Percentiles rank a stretch among this genome's conserved stretches.
Conservation (phyloP, 2,329 filamentous ascomycete species). For the Hypoxylon sp. region DNA sequence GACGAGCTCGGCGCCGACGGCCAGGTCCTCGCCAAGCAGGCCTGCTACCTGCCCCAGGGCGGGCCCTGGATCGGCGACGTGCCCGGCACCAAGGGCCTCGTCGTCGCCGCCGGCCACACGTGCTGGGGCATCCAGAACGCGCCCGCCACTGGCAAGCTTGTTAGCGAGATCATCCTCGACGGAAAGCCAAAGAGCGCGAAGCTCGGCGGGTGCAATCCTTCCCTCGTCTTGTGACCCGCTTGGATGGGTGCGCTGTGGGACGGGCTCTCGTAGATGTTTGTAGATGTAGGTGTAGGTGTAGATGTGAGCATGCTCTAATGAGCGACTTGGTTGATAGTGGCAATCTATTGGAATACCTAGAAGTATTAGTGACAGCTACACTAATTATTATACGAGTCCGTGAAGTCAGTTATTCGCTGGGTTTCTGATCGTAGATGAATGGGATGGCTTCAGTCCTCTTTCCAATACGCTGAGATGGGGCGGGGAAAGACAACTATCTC, state of each 20-base stretch:
- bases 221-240: slow-evolving; percentile 48
- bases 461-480: neutral
- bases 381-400: no score
- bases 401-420: neutral
- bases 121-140: slow-evolving; percentile 88
- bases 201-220: slow-evolving; percentile 63
- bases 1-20: slow-evolving; percentile 63
- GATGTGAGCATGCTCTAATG: neutral
- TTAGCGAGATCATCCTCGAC: slow-evolving; percentile 70
- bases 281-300: neutral
- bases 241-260: slow-evolving; percentile 34
- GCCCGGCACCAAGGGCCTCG: slow-evolving; percentile 65
- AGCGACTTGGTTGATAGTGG: neutral
- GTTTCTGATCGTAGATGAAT: neutral
- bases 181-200: slow-evolving; percentile 65
- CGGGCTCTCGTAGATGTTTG: slow-evolving; percentile 49
- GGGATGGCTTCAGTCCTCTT: neutral
- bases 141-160: slow-evolving; percentile 72
- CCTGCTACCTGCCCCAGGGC: slow-evolving; percentile 78
- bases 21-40: slow-evolving; percentile 69
- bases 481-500: neutral
- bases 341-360: neutral
- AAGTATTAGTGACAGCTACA: no score
- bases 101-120: slow-evolving; percentile 77
- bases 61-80: slow-evolving; percentile 75